Evolutionary conservation across 345 rosid genomes (phyloP), one percentile per base, ranked within the genome.

Genomic region (Sisymbrium irio): DNA sequence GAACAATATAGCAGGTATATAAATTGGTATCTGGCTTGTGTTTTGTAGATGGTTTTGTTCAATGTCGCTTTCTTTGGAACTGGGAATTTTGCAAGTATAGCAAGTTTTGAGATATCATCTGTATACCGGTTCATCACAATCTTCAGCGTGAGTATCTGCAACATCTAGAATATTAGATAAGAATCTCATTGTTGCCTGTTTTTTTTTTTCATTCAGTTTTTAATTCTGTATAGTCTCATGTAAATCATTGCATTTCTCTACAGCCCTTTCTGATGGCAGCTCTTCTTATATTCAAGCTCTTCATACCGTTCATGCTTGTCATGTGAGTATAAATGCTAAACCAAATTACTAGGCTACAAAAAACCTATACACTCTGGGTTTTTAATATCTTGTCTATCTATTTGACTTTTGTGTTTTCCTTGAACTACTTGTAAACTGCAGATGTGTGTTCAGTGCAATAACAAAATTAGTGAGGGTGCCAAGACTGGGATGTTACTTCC

Each of bases 261-360:
- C 91, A 93, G 98, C 98, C 97, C 1, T 94, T 94, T 85, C 72
- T 91, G 85, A 94, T 94, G 98, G 91, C 97, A 70, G 92, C 95
- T 27, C 88, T 94, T 49, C 95, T 94, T 8, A 56, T 70, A 76
- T 89, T 91, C 90, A 94, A 94, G 92, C 83, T 94, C 63, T 87
- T 94, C 84, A 87, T 94, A 85, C 98, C 97, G 9, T 94, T 94
- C 82, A 72, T 94, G 88, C 93, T 94, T 65, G 98, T 94, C 67
- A 88, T 91, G 98, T 94, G 84, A 94, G 98, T 78, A 51, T 28
- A 63, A 70, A 30, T n/a, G 56, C 45, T 62, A 4, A 60, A 27
- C 49, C 45, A 14, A 7, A 63, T 33, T 33, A 35, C 12, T 57
- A 10, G 0, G 36, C 36, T 53, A 27, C 13, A 6, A 33, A 15